Base-by-base conservation (phyloP, 495 filamentous ascomycete genomes). In the Xylaria flabelliformis region DNA sequence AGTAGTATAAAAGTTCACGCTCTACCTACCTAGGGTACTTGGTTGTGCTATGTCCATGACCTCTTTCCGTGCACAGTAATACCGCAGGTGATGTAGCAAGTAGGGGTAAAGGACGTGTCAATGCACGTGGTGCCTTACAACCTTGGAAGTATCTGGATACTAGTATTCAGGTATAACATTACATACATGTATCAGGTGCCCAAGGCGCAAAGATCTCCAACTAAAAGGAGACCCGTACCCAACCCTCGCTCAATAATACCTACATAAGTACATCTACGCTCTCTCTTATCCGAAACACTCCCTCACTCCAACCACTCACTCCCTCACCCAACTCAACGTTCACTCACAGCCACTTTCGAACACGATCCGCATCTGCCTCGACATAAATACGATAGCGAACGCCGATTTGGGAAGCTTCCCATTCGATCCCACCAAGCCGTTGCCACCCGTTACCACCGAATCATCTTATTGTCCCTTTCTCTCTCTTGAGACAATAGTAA, bases 201-300 rank as follows among this genome's bases (percentile, higher is more conserved):
- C 58, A 61, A 61, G 53, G 24, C 19, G 42, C 29, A 53, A 29
- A 53, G 6, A 53, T 66, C 64, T 66, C 64, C 44, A 50, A 44
- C 63, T 26, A 50, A 46, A 64, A 50, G 42, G 44, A 50, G 29
- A 53, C 17, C 17, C 32, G 4, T 21, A 46, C 65, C 65, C 36
- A 41, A 44, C 65, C 44, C 42, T 53, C 32, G 26, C 46, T 39
- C 64, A 41, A 34, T 29, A 53, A 36, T 36, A 42, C 39, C 39
- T 42, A 53, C 29, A 32, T 34, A 67, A 67, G 44, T 53, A 53
- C 64, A 53, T 36, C 10, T 7, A 34, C 32, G 26, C 34, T 67
- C 50, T 39, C 39, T 67, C 44, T 36, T 29, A 42, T 36, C 65
- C 65, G 65, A 67, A 67, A 67, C 64, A 55, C 64, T 41, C 21